These are phyloP conservation scores for Crithidia fasciculata DNA, from an alignment of 208 protist species.

Conservation along the genomic window DNA sequence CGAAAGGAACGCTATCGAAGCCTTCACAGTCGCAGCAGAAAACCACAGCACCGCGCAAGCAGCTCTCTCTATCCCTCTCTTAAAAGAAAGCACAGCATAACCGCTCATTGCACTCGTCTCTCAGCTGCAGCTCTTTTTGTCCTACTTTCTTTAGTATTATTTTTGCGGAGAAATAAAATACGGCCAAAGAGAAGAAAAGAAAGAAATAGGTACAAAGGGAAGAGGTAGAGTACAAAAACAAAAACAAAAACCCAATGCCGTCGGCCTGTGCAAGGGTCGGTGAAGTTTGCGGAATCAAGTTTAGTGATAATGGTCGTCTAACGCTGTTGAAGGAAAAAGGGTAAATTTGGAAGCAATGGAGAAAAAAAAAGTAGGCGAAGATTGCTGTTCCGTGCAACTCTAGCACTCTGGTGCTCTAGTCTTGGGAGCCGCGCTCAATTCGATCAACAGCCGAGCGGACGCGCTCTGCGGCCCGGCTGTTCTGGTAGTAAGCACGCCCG, in stretches of 20 bases:
- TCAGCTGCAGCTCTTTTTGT: too few species aligned
- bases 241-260: neutral
- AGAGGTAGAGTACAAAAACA: neutral
- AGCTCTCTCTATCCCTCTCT: neutral
- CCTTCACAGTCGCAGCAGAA: too few species aligned
- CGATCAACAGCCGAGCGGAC: slow-evolving; percentile 33
- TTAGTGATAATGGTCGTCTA: too few species aligned
- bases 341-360: neutral
- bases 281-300: too few species aligned
- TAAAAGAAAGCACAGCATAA: neutral
- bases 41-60: too few species aligned
- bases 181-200: neutral
- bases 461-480: slow-evolving; percentile 46
- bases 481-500: slow-evolving; percentile 45
- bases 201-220: neutral
- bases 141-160: too few species aligned
- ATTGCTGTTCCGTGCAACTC: too few species aligned
- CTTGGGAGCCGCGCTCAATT: slow-evolving; percentile 31
- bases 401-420: neutral
- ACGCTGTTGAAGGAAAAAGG: slow-evolving; percentile 1
- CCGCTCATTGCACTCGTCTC: too few species aligned
- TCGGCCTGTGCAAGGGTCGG: too few species aligned
- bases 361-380: slow-evolving; percentile 13
- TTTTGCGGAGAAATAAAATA: neutral
- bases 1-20: too few species aligned